These are phyloP conservation scores for Cyclocybe cylindracea DNA, from an alignment of 768 basidiomycete genomes.

Conservation along the genomic window DNA sequence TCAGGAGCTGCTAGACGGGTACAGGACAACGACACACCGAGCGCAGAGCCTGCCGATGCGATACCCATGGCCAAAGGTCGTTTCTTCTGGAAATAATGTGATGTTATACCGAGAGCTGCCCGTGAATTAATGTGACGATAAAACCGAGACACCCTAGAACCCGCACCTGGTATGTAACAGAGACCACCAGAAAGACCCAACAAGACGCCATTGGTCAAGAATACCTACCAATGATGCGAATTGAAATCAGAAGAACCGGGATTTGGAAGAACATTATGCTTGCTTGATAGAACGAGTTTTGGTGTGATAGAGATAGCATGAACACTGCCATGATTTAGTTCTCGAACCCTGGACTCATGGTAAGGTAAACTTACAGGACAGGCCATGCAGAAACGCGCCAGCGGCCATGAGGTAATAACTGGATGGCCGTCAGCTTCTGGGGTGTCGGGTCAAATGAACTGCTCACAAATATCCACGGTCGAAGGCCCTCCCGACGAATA, in stretches of 20 bases:
- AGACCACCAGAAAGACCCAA: slow-evolving; percentile 51
- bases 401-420: slow-evolving; percentile 24
- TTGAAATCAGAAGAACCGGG: background rate
- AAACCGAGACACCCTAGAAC: background rate
- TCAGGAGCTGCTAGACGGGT: background rate
- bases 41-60: slow-evolving; percentile 32
- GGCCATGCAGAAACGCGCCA: slow-evolving; percentile 21
- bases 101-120: slow-evolving; percentile 44
- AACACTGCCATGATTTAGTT: slow-evolving; percentile 22
- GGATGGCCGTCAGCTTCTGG: background rate
- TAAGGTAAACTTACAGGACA: slow-evolving; percentile 22
- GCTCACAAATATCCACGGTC: slow-evolving; percentile 56
- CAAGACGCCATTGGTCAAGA: slow-evolving; percentile 51
- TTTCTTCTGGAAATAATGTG: slow-evolving; percentile 52
- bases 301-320: slow-evolving; percentile 33
- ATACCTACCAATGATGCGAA: slow-evolving; percentile 35
- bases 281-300: slow-evolving; percentile 38
- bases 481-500: slow-evolving; percentile 45
- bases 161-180: slow-evolving; percentile 40
- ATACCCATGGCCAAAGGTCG: slow-evolving; percentile 55
- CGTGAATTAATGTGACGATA: background rate
- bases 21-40: slow-evolving; percentile 20
- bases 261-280: background rate
- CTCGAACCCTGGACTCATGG: background rate
- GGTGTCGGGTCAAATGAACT: background rate